Conservation (phyloP, 495 filamentous ascomycete genomes). For the Neurospora hispaniola region DNA sequence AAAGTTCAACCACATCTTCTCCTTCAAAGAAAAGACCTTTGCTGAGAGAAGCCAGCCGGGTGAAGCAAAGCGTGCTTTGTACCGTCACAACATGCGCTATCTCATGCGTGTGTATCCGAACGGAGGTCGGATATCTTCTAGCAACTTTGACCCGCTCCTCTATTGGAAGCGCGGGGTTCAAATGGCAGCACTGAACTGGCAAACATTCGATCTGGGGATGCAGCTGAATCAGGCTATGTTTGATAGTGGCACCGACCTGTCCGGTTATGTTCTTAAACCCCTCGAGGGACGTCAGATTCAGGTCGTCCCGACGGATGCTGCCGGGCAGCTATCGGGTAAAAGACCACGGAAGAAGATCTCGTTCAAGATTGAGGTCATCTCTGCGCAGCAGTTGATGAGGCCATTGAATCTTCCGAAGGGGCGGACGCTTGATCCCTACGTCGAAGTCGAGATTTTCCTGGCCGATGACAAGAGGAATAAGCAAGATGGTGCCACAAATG, state of each 20-base stretch:
- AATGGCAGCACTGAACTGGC: constrained; percentile 96
- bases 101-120: constrained; percentile 92
- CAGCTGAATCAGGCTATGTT: constrained; percentile 98
- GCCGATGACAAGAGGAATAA: constrained; percentile 75
- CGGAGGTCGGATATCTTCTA: constrained; percentile 64
- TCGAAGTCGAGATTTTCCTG: constrained; percentile 88
- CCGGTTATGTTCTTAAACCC: constrained; percentile 90
- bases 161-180: constrained; percentile 94
- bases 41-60: constrained; percentile 60
- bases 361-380: constrained; percentile 81
- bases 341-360: constrained; percentile 64
- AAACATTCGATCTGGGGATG: constrained; percentile 90
- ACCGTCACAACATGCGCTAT: constrained; percentile 80
- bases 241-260: constrained; percentile 74
- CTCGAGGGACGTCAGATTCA: constrained; percentile 60
- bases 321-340: constrained; percentile 38
- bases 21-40: constrained; percentile 79
- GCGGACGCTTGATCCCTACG: constrained; percentile 77
- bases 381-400: constrained; percentile 86
- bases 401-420: constrained; percentile 58
- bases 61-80: constrained; percentile 61
- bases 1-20: constrained; percentile 85
- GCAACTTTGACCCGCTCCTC: constrained; percentile 83
- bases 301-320: constrained; percentile 34
- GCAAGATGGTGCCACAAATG: constrained; percentile 25